Percentiles rank a stretch among this genome's conserved stretches.
Conservation (phyloP, 2,329 filamentous ascomycete species). For the Verticillium zaregamsianum region DNA sequence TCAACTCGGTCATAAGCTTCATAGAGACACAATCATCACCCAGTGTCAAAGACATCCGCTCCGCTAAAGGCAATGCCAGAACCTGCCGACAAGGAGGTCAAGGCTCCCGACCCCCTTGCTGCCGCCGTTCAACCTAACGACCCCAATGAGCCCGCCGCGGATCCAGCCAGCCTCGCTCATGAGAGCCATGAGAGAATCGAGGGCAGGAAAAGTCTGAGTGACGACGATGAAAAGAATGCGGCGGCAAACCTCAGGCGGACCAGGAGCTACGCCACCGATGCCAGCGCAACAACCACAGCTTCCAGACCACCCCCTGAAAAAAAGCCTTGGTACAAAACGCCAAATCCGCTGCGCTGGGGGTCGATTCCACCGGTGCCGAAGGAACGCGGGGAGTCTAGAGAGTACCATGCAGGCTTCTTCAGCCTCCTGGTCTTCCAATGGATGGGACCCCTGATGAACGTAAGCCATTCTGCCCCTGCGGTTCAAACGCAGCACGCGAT, state of each 20-base stretch:
- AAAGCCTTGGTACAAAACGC: conserved; percentile 60
- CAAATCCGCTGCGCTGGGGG: conserved; percentile 61
- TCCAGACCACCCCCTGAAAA: conserved; percentile 25
- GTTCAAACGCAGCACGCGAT: neutral
- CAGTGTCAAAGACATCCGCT: neutral
- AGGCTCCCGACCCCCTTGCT: conserved; percentile 22
- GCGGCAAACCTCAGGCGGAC: conserved; percentile 30
- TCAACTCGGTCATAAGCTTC: neutral
- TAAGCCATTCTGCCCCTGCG: conserved; percentile 31
- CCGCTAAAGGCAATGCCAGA: conserved; percentile 17
- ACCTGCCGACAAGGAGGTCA: conserved; percentile 21
- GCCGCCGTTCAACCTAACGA: conserved; percentile 20
- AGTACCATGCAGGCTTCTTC: conserved; percentile 69
- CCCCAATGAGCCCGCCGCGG: conserved; percentile 6
- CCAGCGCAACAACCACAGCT: conserved; percentile 43
- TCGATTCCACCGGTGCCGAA: conserved; percentile 50
- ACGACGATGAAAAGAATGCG: neutral
- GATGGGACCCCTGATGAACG: conserved; percentile 84
- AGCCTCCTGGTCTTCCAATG: conserved; percentile 80
- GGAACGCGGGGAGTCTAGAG: conserved; percentile 53
- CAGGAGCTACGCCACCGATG: conserved; percentile 50
- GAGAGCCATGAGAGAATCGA: conserved; percentile 8
- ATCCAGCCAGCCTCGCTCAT: neutral
- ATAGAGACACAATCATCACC: neutral
- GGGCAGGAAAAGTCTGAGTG: neutral